Conservation (phyloP, 1,284 basidiomycete genomes). For the Xerocomus amazonicus region DNA sequence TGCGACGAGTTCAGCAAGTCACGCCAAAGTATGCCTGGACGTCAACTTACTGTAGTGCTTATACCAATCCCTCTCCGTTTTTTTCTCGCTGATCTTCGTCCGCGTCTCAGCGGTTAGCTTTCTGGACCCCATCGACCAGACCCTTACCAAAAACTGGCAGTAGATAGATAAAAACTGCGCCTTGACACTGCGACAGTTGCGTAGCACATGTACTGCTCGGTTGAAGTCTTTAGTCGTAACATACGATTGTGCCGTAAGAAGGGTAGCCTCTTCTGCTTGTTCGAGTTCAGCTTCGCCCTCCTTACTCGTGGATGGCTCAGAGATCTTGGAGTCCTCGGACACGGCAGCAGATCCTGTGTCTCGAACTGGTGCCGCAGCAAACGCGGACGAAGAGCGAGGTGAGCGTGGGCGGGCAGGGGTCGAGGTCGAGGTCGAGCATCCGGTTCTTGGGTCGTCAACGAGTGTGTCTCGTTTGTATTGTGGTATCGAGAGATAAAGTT, state of each 20-base stretch:
- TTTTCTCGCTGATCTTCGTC: slow-evolving; percentile 60
- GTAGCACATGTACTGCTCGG: slow-evolving; percentile 67
- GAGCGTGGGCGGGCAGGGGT: slow-evolving; percentile 49
- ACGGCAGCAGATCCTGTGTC: slow-evolving; percentile 22
- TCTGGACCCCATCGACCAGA: slow-evolving; percentile 11
- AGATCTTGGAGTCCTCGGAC: slow-evolving; percentile 26
- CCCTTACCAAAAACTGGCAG: slow-evolving; percentile 77
- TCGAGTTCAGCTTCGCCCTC: slow-evolving; percentile 48
- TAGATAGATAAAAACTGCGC: slow-evolving; percentile 80
- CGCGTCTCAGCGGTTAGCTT: slow-evolving; percentile 1
- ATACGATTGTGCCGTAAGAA: slow-evolving; percentile 72
- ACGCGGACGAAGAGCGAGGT: slow-evolving; percentile 35
- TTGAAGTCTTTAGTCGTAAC: slow-evolving; percentile 80
- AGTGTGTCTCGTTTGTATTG: slow-evolving; percentile 41
- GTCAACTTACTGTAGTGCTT: slow-evolving; percentile 60
- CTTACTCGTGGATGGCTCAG: slow-evolving; percentile 26
- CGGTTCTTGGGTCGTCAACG: slow-evolving; percentile 16
- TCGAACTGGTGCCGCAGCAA: slow-evolving; percentile 38
- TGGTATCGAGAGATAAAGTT: slow-evolving; percentile 63
- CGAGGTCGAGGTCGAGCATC: slow-evolving; percentile 53
- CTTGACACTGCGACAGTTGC: slow-evolving; percentile 62
- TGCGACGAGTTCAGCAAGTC: neutral
- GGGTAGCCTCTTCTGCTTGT: slow-evolving; percentile 60
- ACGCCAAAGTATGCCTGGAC: neutral
- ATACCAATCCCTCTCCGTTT: slow-evolving; percentile 67